phyloP scores from a whole-genome alignment of 2,329 filamentous ascomycete species.

The Stenocarpella maydis region DNA sequence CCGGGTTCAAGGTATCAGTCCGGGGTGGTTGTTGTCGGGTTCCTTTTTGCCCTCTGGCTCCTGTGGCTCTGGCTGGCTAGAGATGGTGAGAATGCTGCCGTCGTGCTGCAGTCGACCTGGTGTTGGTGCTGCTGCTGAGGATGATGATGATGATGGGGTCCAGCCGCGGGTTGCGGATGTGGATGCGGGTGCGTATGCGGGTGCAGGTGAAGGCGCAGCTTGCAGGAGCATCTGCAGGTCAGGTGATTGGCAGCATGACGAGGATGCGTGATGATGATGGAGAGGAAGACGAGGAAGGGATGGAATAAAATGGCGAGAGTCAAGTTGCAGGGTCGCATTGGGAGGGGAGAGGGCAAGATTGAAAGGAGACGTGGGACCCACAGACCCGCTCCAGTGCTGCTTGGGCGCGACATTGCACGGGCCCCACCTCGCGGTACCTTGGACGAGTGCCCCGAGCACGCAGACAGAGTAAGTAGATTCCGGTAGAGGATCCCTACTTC shows the following conservation, averaged over 20 bases:
- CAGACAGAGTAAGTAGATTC: too few species aligned
- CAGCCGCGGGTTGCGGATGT: neutral
- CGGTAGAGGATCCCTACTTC: too few species aligned
- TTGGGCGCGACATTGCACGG: constrained; percentile 5
- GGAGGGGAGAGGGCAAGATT: constrained; percentile 26
- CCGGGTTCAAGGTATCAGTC: neutral
- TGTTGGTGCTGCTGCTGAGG: neutral
- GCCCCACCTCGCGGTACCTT: neutral
- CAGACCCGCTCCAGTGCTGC: constrained; percentile 6
- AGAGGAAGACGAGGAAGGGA: too few species aligned
- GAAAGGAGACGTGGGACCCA: constrained; percentile 24
- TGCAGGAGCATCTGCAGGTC: constrained; percentile 2
- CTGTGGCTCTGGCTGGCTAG: neutral
- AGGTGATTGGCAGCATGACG: constrained; percentile 9
- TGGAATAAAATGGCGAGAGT: constrained; percentile 5
- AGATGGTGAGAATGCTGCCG: neutral
- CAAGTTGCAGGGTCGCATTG: constrained; percentile 18
- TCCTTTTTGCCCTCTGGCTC: neutral
- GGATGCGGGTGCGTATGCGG: neutral
- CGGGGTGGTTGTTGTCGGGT: neutral
- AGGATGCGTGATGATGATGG: constrained; percentile 1
- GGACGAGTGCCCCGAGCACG: too few species aligned
- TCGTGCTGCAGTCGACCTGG: neutral
- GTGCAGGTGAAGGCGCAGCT: neutral
- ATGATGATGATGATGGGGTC: neutral